Base-by-base conservation (phyloP, 108 stramenopile species). In the Cyclotella choctawhatcheeana region DNA sequence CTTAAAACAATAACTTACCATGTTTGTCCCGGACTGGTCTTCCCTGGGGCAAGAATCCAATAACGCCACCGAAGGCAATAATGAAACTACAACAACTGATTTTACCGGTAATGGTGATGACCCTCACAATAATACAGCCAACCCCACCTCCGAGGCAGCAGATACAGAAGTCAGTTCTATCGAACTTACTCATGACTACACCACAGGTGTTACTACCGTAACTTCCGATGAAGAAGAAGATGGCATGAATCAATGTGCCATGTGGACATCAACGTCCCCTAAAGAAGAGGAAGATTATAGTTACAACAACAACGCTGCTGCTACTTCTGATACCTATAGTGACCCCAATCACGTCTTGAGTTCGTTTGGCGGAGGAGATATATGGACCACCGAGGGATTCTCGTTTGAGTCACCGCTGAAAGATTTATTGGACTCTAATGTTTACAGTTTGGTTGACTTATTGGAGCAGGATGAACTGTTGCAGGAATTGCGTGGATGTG, bases 391-490 rank as follows among this genome's bases (percentile, higher is more conserved):
- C n/a, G 84, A 79, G 17, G 82, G 75, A 14, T 86, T 86, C 56
- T 40, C 84, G 2, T 83, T 81, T 44, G 84, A 50, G 21, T 45
- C 89, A 3, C 93, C 96, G 20, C 75, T 98, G 16, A 90, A 94
- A 35, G 98, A 97, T 59, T 55, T 97, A 29, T 84, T 98, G 26
- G 95, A 96, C 68, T 80, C 84, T 20, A 88, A 84, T 0, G 47
- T 72, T 16, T 97, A 88, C 71, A 90, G 94, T 0, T 47, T 67
- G 14, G 65, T 96, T 14, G 89, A 94, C 21, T 74, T 98, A 13
- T 73, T 98, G 24, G 84, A 78, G 5, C 91, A 98, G 67, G 98
- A 98, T 82, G 98, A 98, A 53, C 78, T 98, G 31, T 69, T 98
- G 30, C 98, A 98, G 64, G 98, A 98, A 70, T 72, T 97, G 27